Conservation (phyloP, 2,329 filamentous ascomycete species). For the Ophiostoma tasmaniense region DNA sequence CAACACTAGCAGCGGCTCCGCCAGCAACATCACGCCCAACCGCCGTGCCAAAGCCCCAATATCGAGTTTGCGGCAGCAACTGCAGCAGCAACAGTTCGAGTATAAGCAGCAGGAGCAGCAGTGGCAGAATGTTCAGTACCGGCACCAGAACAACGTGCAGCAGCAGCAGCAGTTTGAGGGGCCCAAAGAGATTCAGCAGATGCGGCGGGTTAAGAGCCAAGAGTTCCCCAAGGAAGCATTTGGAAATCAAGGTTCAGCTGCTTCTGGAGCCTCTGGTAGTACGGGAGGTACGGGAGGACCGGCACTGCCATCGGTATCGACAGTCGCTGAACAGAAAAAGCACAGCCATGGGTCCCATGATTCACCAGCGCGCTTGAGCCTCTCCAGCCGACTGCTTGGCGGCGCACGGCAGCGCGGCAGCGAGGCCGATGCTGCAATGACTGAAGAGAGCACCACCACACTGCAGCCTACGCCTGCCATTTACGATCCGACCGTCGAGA, state of each 20-base stretch:
- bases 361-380: conserved; percentile 39
- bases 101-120: conserved; percentile 11
- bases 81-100: conserved; percentile 16
- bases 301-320: conserved; percentile 14
- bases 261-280: background rate
- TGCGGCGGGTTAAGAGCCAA: background rate
- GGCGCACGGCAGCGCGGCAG: conserved; percentile 11
- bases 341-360: conserved; percentile 21
- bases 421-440: background rate
- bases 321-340: background rate
- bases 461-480: background rate
- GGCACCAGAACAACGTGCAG: background rate
- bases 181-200: background rate
- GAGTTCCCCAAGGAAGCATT: background rate
- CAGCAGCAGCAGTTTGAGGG: conserved; percentile 11
- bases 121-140: background rate
- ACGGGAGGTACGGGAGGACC: background rate
- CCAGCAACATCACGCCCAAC: background rate
- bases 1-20: background rate
- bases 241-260: background rate
- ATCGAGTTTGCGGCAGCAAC: conserved; percentile 13
- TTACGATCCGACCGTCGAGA: background rate
- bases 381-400: conserved; percentile 38
- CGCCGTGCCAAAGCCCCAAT: conserved; percentile 8
- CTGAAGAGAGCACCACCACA: background rate